phyloP scores from a whole-genome alignment of 305 asterid species.

The Ajuga reptans region DNA sequence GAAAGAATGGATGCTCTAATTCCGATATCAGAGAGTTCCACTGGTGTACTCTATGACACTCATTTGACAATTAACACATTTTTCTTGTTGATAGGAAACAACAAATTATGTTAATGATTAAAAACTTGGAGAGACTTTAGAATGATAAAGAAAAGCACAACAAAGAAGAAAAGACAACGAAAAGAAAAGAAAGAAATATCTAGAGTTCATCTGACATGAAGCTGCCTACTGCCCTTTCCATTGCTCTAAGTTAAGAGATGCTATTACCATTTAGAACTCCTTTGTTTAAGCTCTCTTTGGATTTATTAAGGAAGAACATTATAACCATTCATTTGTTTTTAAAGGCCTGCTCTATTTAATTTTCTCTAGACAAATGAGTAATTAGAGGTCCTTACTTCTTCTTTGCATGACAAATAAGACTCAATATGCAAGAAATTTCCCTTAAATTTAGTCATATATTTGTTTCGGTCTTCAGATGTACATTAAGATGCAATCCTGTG shows the following conservation, averaged over 20 bases:
- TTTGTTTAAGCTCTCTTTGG: too few species aligned
- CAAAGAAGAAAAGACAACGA: not conserved
- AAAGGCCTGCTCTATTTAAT: not conserved
- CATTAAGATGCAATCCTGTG: not conserved
- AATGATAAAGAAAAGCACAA: not conserved
- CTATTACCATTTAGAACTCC: not conserved
- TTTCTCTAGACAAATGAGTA: not conserved
- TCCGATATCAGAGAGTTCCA: not conserved
- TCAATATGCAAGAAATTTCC: not conserved
- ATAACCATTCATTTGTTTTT: not conserved
- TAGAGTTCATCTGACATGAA: not conserved
- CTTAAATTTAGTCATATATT: not conserved
- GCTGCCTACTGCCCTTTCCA: not conserved
- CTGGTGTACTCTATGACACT: not conserved
- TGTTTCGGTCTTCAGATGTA: not conserved
- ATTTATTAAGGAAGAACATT: not conserved
- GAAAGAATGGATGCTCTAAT: not conserved
- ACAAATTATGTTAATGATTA: too few species aligned
- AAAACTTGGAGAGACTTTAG: not conserved
- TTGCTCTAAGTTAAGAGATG: not conserved
- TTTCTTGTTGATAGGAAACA: too few species aligned
- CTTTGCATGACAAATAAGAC: conserved; percentile 2
- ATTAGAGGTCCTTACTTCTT: not conserved
- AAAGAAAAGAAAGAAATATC: not conserved
- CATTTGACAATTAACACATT: not conserved